Evolutionary conservation across 768 basidiomycete genomes (phyloP).

Genomic region (Rhizopogon rudus): DNA sequence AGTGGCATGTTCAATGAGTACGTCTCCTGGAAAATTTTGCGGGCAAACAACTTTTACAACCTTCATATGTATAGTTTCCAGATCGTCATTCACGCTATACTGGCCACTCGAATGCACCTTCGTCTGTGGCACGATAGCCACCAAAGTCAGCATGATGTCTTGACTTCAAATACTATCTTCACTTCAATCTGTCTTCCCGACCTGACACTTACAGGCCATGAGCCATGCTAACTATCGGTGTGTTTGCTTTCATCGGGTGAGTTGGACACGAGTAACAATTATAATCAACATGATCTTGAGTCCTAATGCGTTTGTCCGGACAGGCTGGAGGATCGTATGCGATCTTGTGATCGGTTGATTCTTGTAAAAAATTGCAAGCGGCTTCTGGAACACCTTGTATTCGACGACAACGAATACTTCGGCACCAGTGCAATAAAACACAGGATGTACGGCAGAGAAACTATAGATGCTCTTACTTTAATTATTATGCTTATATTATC

Average conservation of each 20-base stretch:
- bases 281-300: background rate
- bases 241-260: background rate
- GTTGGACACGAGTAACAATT: background rate
- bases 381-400: no score
- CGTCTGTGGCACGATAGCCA: background rate
- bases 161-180: background rate
- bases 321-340: no score
- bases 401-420: no score
- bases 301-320: no score
- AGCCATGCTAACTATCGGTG: background rate
- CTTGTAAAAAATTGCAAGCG: no score
- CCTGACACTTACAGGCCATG: background rate
- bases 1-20: conserved; percentile 5
- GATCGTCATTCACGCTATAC: conserved; percentile 1
- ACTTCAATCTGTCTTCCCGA: background rate
- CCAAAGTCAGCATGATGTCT: background rate
- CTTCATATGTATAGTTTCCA: background rate
- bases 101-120: conserved; percentile 5
- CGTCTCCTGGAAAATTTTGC: background rate
- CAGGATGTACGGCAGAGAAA: no score
- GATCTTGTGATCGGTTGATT: no score
- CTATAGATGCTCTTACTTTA: no score
- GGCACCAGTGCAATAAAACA: no score
- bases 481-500: no score
- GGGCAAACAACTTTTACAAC: background rate